Evolutionary conservation across 2,329 filamentous ascomycete species (phyloP).

Genomic region (Monosporascus sp.): DNA sequence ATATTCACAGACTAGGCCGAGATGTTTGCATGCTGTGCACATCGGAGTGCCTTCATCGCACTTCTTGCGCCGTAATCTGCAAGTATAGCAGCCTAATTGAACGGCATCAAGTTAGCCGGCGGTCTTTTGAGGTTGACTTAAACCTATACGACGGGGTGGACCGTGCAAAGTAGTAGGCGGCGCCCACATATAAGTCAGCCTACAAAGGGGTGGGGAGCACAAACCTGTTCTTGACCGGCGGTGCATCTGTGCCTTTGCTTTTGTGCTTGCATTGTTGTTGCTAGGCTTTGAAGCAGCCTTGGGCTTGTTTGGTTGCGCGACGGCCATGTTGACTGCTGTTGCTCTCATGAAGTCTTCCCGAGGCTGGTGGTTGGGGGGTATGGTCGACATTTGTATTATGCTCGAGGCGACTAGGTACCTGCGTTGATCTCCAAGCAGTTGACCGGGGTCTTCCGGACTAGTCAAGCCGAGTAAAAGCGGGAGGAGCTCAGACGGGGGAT

Average conservation of each 20-base stretch:
- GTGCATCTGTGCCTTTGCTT: constrained; percentile 80
- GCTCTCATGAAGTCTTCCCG: constrained; percentile 44
- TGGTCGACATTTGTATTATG: constrained; percentile 59
- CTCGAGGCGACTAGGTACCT: constrained; percentile 32
- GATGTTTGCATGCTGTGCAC: constrained; percentile 63
- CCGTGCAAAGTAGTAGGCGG: constrained; percentile 8
- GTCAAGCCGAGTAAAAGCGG: constrained; percentile 37
- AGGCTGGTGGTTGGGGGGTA: constrained; percentile 51
- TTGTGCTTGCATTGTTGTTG: constrained; percentile 47
- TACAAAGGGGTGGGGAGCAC: constrained; percentile 30
- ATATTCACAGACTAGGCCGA: constrained; percentile 89
- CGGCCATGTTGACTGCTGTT: constrained; percentile 55
- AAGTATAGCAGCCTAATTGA: constrained; percentile 59
- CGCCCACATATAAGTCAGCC: constrained; percentile 7
- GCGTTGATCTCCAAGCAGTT: constrained; percentile 31
- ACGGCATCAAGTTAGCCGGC: constrained; percentile 25
- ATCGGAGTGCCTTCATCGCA: constrained; percentile 59
- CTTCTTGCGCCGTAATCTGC: constrained; percentile 62
- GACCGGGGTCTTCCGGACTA: constrained; percentile 12
- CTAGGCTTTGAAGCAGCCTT: constrained; percentile 51
- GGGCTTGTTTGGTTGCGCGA: constrained; percentile 52
- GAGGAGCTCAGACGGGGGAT: constrained; percentile 24
- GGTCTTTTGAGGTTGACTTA: constrained; percentile 13
- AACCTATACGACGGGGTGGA: constrained; percentile 8
- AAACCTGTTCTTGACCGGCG: constrained; percentile 89